phyloP scores from a whole-genome alignment of 2,329 filamentous ascomycete genomes.

The Lachnellula willkommii region DNA sequence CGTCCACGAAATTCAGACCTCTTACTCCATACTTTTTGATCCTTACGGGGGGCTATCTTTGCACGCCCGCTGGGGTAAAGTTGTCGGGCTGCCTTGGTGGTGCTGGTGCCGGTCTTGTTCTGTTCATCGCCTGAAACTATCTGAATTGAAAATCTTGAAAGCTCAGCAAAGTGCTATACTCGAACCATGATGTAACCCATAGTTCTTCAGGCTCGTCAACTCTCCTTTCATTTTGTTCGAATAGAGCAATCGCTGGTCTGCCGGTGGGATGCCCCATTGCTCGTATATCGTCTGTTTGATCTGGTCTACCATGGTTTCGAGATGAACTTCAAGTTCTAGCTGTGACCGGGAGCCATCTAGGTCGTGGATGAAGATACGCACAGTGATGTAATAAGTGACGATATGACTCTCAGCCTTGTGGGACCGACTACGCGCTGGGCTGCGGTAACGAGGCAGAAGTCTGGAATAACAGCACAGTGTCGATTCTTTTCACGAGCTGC shows the following conservation, averaged over 20 bases:
- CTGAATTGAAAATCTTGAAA: neutral
- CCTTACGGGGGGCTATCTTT: neutral
- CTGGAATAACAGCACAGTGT: neutral
- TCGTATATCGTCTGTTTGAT: neutral
- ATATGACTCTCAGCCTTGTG: neutral
- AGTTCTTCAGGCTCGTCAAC: neutral
- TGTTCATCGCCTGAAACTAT: neutral
- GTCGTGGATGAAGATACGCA: neutral
- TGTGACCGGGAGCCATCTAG: neutral
- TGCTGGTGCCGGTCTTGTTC: constrained; percentile 5
- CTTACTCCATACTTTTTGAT: constrained; percentile 4
- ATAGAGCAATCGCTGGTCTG: neutral
- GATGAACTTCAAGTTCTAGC: neutral
- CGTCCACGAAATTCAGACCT: constrained; percentile 3
- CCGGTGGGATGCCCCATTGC: neutral
- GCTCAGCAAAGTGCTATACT: neutral
- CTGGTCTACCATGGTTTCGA: neutral
- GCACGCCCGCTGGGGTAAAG: neutral
- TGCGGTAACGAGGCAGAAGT: neutral
- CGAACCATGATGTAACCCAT: neutral
- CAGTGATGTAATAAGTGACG: neutral
- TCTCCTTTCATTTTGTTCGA: neutral
- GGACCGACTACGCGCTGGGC: neutral
- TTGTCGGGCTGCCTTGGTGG: neutral
- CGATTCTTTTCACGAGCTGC: too few species aligned